These are phyloP conservation scores for maize (Zea mays) DNA, from an alignment of 176 grass and related monocot species.

Conservation along the genomic window DNA sequence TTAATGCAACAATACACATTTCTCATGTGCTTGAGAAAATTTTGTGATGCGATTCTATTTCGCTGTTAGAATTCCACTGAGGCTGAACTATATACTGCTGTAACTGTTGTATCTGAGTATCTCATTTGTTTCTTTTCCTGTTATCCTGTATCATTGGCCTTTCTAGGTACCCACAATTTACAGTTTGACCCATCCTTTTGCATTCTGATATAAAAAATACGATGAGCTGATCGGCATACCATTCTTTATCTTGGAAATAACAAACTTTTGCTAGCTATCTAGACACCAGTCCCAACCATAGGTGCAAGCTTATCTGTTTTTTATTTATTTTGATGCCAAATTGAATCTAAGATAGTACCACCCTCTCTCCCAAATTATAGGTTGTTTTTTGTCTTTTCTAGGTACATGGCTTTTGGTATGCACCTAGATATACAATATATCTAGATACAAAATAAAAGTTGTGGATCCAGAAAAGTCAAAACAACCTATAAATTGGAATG, in stretches of 20 bases:
- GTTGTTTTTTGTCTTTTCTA: not conserved
- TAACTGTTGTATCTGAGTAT: not conserved
- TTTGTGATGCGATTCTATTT: not conserved
- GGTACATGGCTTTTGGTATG: not conserved
- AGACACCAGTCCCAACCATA: not conserved
- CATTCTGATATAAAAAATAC: not conserved
- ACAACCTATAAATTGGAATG: not conserved
- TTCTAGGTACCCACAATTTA: not conserved
- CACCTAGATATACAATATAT: not conserved
- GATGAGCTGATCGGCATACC: constrained; percentile 6
- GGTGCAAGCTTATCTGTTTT: not conserved
- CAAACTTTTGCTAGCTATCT: constrained; percentile 4
- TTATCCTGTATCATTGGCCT: not conserved
- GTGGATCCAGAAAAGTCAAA: not conserved
- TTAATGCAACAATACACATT: not conserved
- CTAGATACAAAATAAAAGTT: not conserved
- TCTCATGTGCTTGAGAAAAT: not conserved
- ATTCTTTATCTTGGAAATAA: not conserved
- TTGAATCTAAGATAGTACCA: not conserved
- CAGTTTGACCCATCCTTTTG: not conserved
- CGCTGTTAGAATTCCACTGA: not conserved
- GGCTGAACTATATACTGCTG: not conserved
- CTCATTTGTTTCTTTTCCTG: not conserved
- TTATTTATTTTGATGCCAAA: not conserved
- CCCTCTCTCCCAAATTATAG: not conserved